Evolutionary conservation across 2,329 filamentous ascomycete genomes (phyloP), one percentile per base, ranked within the genome.

Genomic region (Purpureocillium lavendulum): DNA sequence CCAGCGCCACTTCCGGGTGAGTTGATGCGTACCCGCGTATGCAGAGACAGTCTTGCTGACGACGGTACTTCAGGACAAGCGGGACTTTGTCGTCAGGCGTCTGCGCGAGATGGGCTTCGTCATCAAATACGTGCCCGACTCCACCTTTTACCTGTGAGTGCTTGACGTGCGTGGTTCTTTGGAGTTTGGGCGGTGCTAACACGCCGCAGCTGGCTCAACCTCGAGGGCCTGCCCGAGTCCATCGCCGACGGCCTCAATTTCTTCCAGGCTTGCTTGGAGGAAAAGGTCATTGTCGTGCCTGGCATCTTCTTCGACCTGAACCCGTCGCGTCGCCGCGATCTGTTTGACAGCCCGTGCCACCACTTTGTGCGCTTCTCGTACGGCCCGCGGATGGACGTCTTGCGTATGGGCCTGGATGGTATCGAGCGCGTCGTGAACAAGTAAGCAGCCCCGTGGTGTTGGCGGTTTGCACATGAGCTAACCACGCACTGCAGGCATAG

Each of bases 241-340:
- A 94, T 97, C 60, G 82, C 84, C 43, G 90, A 97, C 59, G 90
- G 90, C 8, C 70, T 97, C 55, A 95, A 94, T 69, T 97, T 97
- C 75, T 96, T 97, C 78, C 80, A 92, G 60, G 88, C 88, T 24
- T 92, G 92, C 57, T 69, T 97, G 33, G 80, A 85, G 55, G 88
- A 96, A 70, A 94, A 94, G 73, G 87, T 94, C 49, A 96, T 96
- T 56, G 88, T 96, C 14, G 90, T 97, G 4, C 90, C 90, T 0
- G 90, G 90, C 44, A 97, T 97, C 62, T 97, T 97, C 75, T 97
- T 97, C 60, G 90, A 97, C 56, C 66, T 97, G 48, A 97, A 97
- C 67, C 90, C 90, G 4, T 83, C 84, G 29, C 84, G 87, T 60
- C 76, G 90, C 48, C 75, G 90, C 58, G 90, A 97, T 61, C 64